These are phyloP conservation scores for Oryza brachyantha DNA, from an alignment of 176 grass and related monocot genomes.

Conservation along the genomic window DNA sequence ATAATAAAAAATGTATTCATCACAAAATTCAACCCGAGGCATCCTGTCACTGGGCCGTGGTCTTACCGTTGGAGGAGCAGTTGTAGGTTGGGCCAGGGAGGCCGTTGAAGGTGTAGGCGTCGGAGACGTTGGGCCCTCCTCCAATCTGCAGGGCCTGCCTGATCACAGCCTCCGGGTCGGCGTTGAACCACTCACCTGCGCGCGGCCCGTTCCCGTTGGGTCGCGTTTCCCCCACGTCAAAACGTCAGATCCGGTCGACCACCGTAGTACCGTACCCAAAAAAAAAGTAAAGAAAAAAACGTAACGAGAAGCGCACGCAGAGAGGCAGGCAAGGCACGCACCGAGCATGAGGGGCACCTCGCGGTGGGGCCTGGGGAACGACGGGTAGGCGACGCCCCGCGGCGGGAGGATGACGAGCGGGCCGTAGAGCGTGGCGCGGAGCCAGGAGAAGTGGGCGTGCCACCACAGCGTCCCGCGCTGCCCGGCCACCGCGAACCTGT, in stretches of 20 bases:
- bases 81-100: conserved; percentile 63
- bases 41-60: neutral
- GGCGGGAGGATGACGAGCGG: conserved; percentile 82
- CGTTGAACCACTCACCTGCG: conserved; percentile 61
- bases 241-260: neutral
- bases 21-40: no score
- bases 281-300: no score
- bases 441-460: conserved; percentile 71
- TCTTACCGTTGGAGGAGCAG: conserved; percentile 22
- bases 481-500: conserved; percentile 45
- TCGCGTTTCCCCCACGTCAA: neutral
- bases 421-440: conserved; percentile 61
- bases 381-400: conserved; percentile 65
- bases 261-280: no score
- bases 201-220: no score
- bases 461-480: conserved; percentile 80
- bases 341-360: conserved; percentile 63
- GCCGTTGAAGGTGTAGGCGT: conserved; percentile 66
- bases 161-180: conserved; percentile 62
- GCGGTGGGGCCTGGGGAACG: conserved; percentile 54
- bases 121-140: conserved; percentile 67
- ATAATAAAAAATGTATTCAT: no score
- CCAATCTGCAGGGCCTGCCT: conserved; percentile 55
- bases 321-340: neutral
- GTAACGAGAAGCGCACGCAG: no score